Percentiles rank a stretch among this genome's conserved stretches.
Evolutionary conservation across 805 yeast genomes (phyloP).

Genomic region (Metschnikowia corniflorae): DNA sequence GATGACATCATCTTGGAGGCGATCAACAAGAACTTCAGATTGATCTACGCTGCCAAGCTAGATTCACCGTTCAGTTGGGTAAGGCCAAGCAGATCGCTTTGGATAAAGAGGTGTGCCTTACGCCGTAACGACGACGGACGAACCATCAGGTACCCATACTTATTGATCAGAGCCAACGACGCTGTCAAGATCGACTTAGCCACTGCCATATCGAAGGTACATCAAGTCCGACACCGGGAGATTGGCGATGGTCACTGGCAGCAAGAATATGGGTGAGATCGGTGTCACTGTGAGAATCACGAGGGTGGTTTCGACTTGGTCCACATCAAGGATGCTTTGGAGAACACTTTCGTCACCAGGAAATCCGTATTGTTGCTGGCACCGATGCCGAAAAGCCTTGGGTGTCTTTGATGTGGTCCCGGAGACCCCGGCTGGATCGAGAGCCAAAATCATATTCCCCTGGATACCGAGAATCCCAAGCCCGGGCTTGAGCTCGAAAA

Average conservation of each 20-base stretch:
- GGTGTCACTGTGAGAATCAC: conserved; percentile 96
- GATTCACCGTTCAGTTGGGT: conserved; percentile 99
- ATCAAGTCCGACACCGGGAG: conserved; percentile 89
- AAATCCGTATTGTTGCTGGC: conserved; percentile 85
- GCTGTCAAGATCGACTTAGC: conserved; percentile 96
- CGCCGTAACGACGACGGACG: conserved; percentile 99
- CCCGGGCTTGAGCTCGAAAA: too few species aligned
- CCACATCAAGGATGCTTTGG: conserved; percentile 92
- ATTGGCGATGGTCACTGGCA: conserved; percentile 92
- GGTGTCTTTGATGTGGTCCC: conserved; percentile 84
- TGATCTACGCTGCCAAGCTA: conserved; percentile 96
- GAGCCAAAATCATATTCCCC: too few species aligned
- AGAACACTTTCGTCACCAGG: conserved; percentile 95
- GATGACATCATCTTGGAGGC: conserved; percentile 96
- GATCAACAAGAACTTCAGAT: conserved; percentile 99
- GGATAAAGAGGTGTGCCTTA: conserved; percentile 99
- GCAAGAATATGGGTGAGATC: conserved; percentile 97
- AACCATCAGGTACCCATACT: conserved; percentile 99
- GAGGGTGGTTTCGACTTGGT: conserved; percentile 98
- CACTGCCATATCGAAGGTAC: conserved; percentile 84
- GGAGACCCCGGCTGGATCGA: too few species aligned
- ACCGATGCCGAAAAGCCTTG: conserved; percentile 87
- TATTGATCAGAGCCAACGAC: conserved; percentile 93
- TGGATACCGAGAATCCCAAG: too few species aligned
- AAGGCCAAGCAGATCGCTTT: conserved; percentile 95